Conservation (phyloP, 2,329 filamentous ascomycete genomes). For the Gremmenia infestans region DNA sequence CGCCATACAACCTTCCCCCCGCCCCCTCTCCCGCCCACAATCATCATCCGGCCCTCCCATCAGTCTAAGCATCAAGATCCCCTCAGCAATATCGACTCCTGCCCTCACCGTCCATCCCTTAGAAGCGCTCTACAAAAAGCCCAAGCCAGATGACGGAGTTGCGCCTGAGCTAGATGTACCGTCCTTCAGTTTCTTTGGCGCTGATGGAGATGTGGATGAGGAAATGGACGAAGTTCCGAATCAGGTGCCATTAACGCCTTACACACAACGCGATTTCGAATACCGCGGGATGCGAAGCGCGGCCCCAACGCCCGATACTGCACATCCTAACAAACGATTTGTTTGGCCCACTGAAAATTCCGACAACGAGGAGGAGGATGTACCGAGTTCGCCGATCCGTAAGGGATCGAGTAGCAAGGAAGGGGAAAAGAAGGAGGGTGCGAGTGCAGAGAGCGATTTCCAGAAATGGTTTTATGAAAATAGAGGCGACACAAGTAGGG, state of each 20-base stretch:
- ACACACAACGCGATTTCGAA: slow-evolving; percentile 72
- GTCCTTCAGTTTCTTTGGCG: slow-evolving; percentile 74
- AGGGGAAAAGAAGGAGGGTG: slow-evolving; percentile 26
- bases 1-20: slow-evolving; percentile 12
- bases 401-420: slow-evolving; percentile 14
- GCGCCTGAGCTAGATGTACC: slow-evolving; percentile 43
- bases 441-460: slow-evolving; percentile 45
- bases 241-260: slow-evolving; percentile 71
- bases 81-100: slow-evolving; percentile 36
- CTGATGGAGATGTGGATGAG: slow-evolving; percentile 37
- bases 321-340: slow-evolving; percentile 63
- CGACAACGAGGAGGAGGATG: slow-evolving; percentile 42
- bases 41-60: slow-evolving; percentile 47
- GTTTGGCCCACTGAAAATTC: slow-evolving; percentile 46
- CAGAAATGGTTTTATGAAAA: slow-evolving; percentile 66
- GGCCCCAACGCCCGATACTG: slow-evolving; percentile 92
- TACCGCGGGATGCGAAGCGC: slow-evolving; percentile 74
- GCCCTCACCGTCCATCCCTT: slow-evolving; percentile 66
- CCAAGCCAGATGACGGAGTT: slow-evolving; percentile 41
- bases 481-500: slow-evolving; percentile 57
- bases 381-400: slow-evolving; percentile 22
- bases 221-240: slow-evolving; percentile 41
- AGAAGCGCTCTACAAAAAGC: slow-evolving; percentile 84
- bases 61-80: slow-evolving; percentile 48
- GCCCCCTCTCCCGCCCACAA: slow-evolving; percentile 18